These are phyloP conservation scores for Talaromyces borbonicus DNA, from an alignment of 495 filamentous ascomycete genomes.

Conservation along the genomic window DNA sequence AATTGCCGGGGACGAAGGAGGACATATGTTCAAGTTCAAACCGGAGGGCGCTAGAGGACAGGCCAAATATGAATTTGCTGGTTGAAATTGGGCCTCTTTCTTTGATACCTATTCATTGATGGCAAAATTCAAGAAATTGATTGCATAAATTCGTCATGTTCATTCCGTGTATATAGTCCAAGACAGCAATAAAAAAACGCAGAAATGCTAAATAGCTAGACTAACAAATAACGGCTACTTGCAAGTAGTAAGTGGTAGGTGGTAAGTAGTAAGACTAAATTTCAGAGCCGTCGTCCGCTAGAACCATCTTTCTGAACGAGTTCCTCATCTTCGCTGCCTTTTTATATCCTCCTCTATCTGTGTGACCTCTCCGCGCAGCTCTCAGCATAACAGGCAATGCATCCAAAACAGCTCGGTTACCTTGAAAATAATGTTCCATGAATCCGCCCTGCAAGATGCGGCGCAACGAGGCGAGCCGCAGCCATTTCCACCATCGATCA, in stretches of 20 bases:
- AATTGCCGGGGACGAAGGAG: conserved; percentile 9
- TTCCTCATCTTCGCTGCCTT: conserved; percentile 28
- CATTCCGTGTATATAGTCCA: too few relatives aligned
- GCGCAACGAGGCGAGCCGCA: conserved; percentile 64
- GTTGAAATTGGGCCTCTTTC: too few relatives aligned
- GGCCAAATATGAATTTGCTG: conserved; percentile 12
- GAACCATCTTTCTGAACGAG: conserved; percentile 1
- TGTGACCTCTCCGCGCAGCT: conserved; percentile 12
- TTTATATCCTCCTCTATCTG: conserved; percentile 20
- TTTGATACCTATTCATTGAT: too few relatives aligned
- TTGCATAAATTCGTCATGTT: too few relatives aligned
- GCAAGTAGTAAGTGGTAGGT: too few relatives aligned
- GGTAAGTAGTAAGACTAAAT: too few relatives aligned
- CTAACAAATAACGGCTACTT: too few relatives aligned
- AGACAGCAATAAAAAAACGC: too few relatives aligned
- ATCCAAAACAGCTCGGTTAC: conserved; percentile 71
- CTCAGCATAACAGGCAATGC: conserved; percentile 52
- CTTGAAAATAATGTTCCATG: conserved; percentile 69
- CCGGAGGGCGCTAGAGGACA: conserved; percentile 7
- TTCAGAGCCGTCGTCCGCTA: conserved; percentile 2
- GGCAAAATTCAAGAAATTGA: too few relatives aligned
- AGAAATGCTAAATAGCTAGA: conserved; percentile 1
- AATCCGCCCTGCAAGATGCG: conserved; percentile 75
- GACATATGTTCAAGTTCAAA: conserved; percentile 14
- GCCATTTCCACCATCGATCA: conserved; percentile 85